A percentile compares a stretch with the other conserved stretches of the same genome.
Conservation (phyloP, 2,329 filamentous ascomycete species). For the Zasmidium cellare region DNA sequence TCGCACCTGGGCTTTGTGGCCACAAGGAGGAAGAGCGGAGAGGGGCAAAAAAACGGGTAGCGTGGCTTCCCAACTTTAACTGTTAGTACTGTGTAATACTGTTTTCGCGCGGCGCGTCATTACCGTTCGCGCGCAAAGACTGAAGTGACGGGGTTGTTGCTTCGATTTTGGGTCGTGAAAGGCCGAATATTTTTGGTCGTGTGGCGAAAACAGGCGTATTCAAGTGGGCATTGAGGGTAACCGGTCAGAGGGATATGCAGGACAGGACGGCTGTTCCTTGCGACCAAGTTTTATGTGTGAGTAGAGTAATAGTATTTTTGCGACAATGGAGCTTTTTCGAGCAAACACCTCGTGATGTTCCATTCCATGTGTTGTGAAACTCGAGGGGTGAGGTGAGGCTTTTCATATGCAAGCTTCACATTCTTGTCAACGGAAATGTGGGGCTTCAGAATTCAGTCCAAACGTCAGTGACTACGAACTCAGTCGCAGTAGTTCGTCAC, state of each 20-base stretch:
- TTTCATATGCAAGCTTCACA: too few species aligned
- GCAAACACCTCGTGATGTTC: too few species aligned
- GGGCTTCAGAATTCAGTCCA: too few species aligned
- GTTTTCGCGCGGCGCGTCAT: background rate
- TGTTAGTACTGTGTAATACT: background rate
- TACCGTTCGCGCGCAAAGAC: background rate
- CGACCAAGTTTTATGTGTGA: background rate
- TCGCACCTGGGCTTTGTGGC: background rate
- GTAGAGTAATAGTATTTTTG: constrained; percentile 6
- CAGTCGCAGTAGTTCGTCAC: too few species aligned
- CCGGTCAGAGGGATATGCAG: background rate
- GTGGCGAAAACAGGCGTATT: background rate
- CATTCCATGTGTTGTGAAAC: too few species aligned
- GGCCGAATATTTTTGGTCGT: too few species aligned
- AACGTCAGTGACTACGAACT: too few species aligned
- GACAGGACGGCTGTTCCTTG: background rate
- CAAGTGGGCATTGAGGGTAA: background rate
- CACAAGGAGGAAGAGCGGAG: background rate
- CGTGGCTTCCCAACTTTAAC: background rate
- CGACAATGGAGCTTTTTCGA: background rate
- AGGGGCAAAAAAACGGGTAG: background rate
- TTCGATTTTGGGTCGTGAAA: too few species aligned
- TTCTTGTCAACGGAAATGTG: too few species aligned
- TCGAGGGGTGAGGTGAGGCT: too few species aligned
- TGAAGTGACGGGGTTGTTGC: background rate